Evolutionary conservation across 1,284 basidiomycete species (phyloP), one percentile per base, ranked within the genome.

Genomic region (Xerocomus nothofagi): DNA sequence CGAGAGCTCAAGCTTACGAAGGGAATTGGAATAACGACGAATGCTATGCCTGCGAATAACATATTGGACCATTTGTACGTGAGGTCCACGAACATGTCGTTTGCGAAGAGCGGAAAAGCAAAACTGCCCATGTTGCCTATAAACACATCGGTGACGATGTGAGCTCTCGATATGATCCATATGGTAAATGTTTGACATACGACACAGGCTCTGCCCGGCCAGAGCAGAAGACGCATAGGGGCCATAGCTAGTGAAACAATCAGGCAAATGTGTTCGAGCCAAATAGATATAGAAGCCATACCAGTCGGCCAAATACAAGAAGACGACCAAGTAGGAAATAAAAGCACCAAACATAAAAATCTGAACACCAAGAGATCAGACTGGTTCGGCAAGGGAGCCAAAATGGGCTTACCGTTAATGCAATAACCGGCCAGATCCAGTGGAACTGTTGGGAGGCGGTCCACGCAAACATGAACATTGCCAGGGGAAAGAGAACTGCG

Each of bases 161-260:
- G 11, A 48, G 21, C 11, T 20, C 11, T 11, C 9, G 5, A 27
- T n/a, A n/a, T 20, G 23, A 31, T 18, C 33, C 23, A 6, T 23
- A 10, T 12, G 4, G 12, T n/a, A 21, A 18, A 32, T 18, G 17
- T 17, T 23, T 20, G 21, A 71, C 77, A 57, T 71, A 80, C 85
- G 76, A 51, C 76, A 80, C 21, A 89, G 72, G 60, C 83, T 82
- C 64, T 90, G 88, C 0, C 84, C 88, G 0, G 88, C 88, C 11
- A 89, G 68, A 5, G 87, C 87, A 9, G 85, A 88, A 0, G 84
- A 86, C 2, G 88, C 88, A 56, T 82, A 90, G 1, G 81, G 75
- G 0, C 82, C 83, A 57, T 86, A 86, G 58, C 82, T 84, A 37
- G 23, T 37, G 10, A 9, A 37, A 29, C 23, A 29, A 39, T 50